phyloP scores from a whole-genome alignment of 805 yeast genomes.

The Starmerella tilneyi region DNA sequence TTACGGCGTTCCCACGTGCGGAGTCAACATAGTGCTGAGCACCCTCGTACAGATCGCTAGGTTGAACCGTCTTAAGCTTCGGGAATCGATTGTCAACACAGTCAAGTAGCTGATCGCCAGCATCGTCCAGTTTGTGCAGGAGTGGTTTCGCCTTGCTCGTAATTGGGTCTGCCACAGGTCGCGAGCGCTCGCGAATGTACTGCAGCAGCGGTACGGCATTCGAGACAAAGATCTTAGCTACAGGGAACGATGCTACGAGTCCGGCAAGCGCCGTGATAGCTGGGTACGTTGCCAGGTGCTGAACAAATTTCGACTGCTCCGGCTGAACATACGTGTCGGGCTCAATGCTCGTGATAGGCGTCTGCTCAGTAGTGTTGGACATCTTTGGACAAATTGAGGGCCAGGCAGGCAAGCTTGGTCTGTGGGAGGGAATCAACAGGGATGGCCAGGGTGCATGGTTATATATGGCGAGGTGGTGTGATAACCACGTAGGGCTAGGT shows the following conservation, averaged over 20 bases:
- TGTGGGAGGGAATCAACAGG: too few species aligned
- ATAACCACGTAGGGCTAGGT: too few species aligned
- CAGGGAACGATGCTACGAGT: slow-evolving; percentile 48
- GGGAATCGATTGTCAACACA: slow-evolving; percentile 54
- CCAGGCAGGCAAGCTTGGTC: too few species aligned
- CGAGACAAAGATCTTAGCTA: slow-evolving; percentile 47
- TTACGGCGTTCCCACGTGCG: slow-evolving; percentile 30
- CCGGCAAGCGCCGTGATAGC: slow-evolving; percentile 53
- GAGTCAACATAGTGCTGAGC: slow-evolving; percentile 34
- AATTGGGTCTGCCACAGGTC: slow-evolving; percentile 30
- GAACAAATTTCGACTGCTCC: slow-evolving; percentile 36
- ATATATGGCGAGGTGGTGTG: too few species aligned
- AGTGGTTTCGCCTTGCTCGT: slow-evolving; percentile 38
- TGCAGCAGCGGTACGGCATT: slow-evolving; percentile 51
- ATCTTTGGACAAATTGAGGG: not conserved
- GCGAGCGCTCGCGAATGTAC: slow-evolving; percentile 30
- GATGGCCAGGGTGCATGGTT: too few species aligned
- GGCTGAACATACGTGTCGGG: slow-evolving; percentile 14
- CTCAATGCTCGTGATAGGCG: not conserved
- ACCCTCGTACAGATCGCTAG: slow-evolving; percentile 40
- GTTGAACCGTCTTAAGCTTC: slow-evolving; percentile 46
- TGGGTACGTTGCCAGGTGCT: slow-evolving; percentile 42
- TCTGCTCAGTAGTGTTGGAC: not conserved
- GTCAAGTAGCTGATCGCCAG: slow-evolving; percentile 46
- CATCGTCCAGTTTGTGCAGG: slow-evolving; percentile 41